Base-by-base conservation (phyloP, 1,284 basidiomycete species). In the Papiliotrema laurentii region DNA sequence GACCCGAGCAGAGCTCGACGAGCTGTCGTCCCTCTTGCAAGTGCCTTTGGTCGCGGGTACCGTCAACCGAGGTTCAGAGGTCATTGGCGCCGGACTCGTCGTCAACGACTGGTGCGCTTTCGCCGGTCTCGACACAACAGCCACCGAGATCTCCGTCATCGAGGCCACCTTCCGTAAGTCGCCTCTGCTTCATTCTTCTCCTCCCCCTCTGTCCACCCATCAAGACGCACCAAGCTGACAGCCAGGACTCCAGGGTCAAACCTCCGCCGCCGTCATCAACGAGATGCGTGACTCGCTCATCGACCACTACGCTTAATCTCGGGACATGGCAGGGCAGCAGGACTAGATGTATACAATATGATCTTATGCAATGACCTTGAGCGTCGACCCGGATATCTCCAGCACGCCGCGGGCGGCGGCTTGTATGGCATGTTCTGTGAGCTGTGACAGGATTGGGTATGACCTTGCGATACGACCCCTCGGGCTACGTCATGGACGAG, bases 91-190 rank as follows among this genome's bases (percentile, higher is more conserved):
- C 6, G 96, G 96, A 22, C 79, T 98, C 43, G 89, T 99, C 49
- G 96, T 97, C 53, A 99, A 99, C 69, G 93, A 98, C 74, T 98
- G 93, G 91, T 91, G 88, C 76, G 94, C 96, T 16, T 98, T 98
- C 75, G 90, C 89, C 26, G 92, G 92, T 35, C 79, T 94, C 36
- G 92, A 97, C 70, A 96, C 94, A 49, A 97, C 94, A 21, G 96
- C 96, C 18, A 97, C 94, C 45, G 96, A 99, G 76, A 89, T 97
- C 71, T 89, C 86, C 63, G 96, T 99, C 44, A 96, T 98, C 61
- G 96, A 99, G 73, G 91, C 92, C 31, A 82, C 91, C 31, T 99
- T 98, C 81, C 93, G 89, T 90, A 63, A 66, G 87, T 68, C 14
- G 18, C 22, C 19, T 28, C 13, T 18, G 26, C 37, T 45, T 43